Conservation (phyloP, 495 filamentous ascomycete species). For the Penicillium chermesinum region DNA sequence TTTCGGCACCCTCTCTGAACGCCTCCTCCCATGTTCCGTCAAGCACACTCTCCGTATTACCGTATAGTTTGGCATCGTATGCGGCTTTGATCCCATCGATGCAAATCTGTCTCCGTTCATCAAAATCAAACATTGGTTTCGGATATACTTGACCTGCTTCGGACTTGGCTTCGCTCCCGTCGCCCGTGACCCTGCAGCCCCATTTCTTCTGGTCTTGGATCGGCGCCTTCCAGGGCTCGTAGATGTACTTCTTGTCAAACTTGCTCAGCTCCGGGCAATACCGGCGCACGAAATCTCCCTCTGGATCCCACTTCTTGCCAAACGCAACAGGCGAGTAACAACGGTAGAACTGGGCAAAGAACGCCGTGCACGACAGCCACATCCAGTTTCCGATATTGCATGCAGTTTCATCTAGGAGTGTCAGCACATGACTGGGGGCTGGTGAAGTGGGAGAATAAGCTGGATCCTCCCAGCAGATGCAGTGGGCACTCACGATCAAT, state of each 20-base stretch:
- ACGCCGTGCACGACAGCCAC: conserved; percentile 69
- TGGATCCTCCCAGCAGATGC: background rate
- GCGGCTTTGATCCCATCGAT: conserved; percentile 60
- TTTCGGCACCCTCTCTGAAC: conserved; percentile 35
- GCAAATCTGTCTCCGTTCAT: conserved; percentile 51
- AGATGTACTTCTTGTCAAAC: conserved; percentile 62
- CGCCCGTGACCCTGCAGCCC: conserved; percentile 51
- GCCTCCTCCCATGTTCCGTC: conserved; percentile 57
- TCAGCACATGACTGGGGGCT: background rate
- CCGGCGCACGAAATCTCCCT: conserved; percentile 52
- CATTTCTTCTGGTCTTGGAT: conserved; percentile 55
- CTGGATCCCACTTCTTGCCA: conserved; percentile 61
- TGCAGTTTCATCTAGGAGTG: conserved; percentile 50
- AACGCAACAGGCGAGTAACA: conserved; percentile 64
- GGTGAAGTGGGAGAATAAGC: background rate
- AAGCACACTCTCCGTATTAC: conserved; percentile 51
- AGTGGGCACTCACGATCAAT: conserved; percentile 53
- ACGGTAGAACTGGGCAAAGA: conserved; percentile 60
- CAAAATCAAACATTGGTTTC: conserved; percentile 69
- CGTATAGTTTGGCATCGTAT: conserved; percentile 56
- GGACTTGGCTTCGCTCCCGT: conserved; percentile 34
- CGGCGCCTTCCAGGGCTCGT: conserved; percentile 67
- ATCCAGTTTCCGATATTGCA: conserved; percentile 71
- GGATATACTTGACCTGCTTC: conserved; percentile 49
- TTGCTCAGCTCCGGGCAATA: conserved; percentile 59